Evolutionary conservation across 1,139 yeast species (phyloP), one percentile per base, ranked within the genome.

Genomic region (Pichia sp.): DNA sequence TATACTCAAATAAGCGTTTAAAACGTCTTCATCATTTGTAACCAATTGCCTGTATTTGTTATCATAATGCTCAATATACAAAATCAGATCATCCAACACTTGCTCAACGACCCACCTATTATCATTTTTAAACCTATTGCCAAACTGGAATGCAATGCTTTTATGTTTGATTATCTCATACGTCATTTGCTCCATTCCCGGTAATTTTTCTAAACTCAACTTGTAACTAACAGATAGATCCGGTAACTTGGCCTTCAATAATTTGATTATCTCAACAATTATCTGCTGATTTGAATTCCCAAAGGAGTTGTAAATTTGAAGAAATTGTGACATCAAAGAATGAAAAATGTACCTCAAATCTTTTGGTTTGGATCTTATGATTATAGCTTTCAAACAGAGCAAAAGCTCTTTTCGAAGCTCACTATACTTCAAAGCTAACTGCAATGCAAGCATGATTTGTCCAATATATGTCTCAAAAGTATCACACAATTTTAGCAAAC

Each of bases 381-480:
- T 77, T 48, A 84, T 69, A 28, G 64, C 69, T 54, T 68, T 69
- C 83, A 96, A 83, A 45, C 95, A 83, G 39, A 71, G 68, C 44
- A 92, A 65, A 0, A 94, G 79, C 35, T 75, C 73, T 26, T 68
- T 68, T 50, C 83, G 82, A 29, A 88, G 72, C 32, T 77, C 79
- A 0, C 72, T 65, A 27, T 73, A 74, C 37, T 82, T 90, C 33
- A 90, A 64, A 0, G 94, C 83, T 0, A 92, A 79, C 57, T 88
- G 97, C 26, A 94, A 66, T 55, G 95, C 85, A 1, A 95, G 84
- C 47, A 88, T 82, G 4, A 94, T 75, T 59, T 92, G 98, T 0
- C 97, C 95, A 34, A 90, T 67, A 0, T 95, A 92, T 4, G 87
- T 75, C 3, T 84, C 77, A 23, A 86, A 77, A 1, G 82, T 73